Base-by-base conservation (phyloP, 164 flowering plant species). In the Protea cynaroides region DNA sequence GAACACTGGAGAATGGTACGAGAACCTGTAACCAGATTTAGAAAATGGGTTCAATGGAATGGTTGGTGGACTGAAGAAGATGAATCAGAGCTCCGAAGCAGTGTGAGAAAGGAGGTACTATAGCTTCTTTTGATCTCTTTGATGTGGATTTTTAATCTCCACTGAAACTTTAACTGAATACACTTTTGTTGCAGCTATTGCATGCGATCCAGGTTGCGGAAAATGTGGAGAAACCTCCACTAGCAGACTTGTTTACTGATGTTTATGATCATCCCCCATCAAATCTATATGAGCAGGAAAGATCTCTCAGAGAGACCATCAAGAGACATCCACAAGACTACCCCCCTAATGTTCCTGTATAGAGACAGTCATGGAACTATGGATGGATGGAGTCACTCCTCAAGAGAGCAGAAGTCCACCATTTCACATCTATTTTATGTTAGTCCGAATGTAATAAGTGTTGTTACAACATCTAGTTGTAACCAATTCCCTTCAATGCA, bases 11-110 rank as follows among this genome's bases (percentile, higher is more conserved):
- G 66, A 77, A 61, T 24, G 47, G 64, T 71, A 6, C 58, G 82
- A 51, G 84, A 79, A 58, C 97, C 99, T 8, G 72, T 88, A 4
- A 47, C 84, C 25, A 81, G 89, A 74, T 89, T 82, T 66, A 75
- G 90, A 62, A 89, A 82, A 71, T 94, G 99, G 99, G 74, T 91
- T 25, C 82, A 81, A 75, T 65, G 79, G 46, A 87, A 86, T 40
- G 87, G 85, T 25, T 91, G 95, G 96, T 91, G 99, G 99, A 84
- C 62, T 43, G 76, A 71, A 24, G 74, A 74, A 19, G 78, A 76
- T 11, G 98, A 93, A 74, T 67, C 80, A 58, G 78, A 79, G 61
- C 80, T 85, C 43, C 79, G 89, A 64, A 78, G 63, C 70, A 78
- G 62, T 38, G 72, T 75, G 15, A 79, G 89, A 67, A 81, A 83